These are phyloP conservation scores for Paxillus involutus DNA, from an alignment of 768 basidiomycete genomes.

Conservation along the genomic window DNA sequence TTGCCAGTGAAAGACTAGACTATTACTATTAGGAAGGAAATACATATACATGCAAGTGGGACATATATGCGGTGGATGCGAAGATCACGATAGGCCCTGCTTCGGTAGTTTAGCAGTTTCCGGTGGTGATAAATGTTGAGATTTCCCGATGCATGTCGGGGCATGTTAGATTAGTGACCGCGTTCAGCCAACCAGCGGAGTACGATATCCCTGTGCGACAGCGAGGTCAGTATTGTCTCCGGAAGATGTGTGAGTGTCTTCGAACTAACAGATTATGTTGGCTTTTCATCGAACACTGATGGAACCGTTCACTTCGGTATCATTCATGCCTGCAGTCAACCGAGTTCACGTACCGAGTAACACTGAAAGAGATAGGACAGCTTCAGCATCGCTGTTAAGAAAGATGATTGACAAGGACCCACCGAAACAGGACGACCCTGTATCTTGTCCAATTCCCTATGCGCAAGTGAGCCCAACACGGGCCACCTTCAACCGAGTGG, in stretches of 20 bases:
- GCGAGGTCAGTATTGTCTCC: background rate
- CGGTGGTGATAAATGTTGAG: background rate
- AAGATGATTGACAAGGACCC: conserved; percentile 31
- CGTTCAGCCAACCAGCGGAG: conserved; percentile 83
- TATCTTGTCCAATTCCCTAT: conserved; percentile 69
- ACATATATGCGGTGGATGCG: background rate
- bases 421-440: conserved; percentile 84
- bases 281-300: conserved; percentile 93
- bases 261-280: conserved; percentile 82
- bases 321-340: background rate
- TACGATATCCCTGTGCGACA: conserved; percentile 67
- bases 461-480: conserved; percentile 25
- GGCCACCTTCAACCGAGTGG: too few relatives aligned
- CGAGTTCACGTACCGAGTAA: conserved; percentile 60
- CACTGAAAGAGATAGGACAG: conserved; percentile 44
- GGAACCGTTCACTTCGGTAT: conserved; percentile 1
- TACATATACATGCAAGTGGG: background rate
- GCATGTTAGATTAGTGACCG: conserved; percentile 51
- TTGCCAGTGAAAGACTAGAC: background rate
- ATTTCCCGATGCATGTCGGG: background rate
- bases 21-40: background rate
- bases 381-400: background rate
- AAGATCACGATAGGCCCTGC: background rate
- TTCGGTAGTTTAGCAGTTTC: background rate
- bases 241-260: background rate